Evolutionary conservation across 495 filamentous ascomycete species (phyloP).

Genomic region (Xylaria curta): DNA sequence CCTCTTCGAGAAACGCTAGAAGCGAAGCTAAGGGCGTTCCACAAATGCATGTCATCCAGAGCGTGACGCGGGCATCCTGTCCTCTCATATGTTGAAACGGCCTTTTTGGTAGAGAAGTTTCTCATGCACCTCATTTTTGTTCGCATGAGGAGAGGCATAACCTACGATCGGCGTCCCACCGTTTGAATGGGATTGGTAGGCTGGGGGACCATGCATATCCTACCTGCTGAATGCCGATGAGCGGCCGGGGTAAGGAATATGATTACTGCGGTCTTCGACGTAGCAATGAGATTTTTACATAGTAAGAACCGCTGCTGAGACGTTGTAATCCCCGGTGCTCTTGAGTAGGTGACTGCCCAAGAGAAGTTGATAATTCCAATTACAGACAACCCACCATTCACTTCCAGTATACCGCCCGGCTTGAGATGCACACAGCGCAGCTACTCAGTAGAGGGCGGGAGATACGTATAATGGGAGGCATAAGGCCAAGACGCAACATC

Average conservation of each 20-base stretch:
- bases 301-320: constrained; percentile 10
- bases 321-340: background rate
- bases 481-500: constrained; percentile 25
- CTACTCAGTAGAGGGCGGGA: background rate
- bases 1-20: constrained; percentile 9
- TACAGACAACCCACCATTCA: background rate
- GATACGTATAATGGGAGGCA: background rate
- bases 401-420: constrained; percentile 3
- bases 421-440: background rate
- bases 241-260: background rate
- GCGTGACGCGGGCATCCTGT: background rate
- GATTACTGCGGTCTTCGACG: background rate
- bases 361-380: constrained; percentile 23
- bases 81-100: constrained; percentile 2
- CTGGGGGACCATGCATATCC: background rate
- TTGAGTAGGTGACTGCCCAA: background rate
- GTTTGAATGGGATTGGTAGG: background rate
- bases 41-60: constrained; percentile 11
- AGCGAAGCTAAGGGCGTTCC: constrained; percentile 15
- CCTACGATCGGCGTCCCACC: constrained; percentile 1
- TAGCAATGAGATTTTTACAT: background rate
- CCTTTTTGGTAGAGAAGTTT: constrained; percentile 9
- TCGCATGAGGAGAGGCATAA: background rate
- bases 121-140: background rate
- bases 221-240: constrained; percentile 11